phyloP scores from a whole-genome alignment of 768 basidiomycete species.

The Suillus luteus region DNA sequence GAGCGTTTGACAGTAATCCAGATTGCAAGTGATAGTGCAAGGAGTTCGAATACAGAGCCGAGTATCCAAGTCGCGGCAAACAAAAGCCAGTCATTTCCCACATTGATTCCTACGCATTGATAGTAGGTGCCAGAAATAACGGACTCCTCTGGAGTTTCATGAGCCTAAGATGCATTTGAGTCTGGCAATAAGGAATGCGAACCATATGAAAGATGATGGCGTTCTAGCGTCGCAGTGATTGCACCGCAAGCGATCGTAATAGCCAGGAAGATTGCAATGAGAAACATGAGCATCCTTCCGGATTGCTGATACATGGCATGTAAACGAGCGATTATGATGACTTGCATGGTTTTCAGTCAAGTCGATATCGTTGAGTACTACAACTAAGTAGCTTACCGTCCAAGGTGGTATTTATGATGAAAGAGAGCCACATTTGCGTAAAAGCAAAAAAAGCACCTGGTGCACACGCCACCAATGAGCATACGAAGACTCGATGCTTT shows the following conservation, averaged over 20 bases:
- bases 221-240: neutral
- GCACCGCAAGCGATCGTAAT: neutral
- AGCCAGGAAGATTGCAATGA: neutral
- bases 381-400: neutral
- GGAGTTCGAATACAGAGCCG: neutral
- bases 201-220: neutral
- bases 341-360: neutral
- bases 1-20: neutral
- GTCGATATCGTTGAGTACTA: neutral
- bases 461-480: neutral
- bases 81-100: neutral
- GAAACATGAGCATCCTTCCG: neutral
- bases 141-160: neutral
- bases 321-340: neutral
- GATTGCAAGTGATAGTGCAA: neutral
- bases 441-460: neutral
- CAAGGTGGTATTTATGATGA: neutral
- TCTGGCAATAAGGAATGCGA: neutral
- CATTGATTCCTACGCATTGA: neutral
- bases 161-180: neutral
- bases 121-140: neutral
- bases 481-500: neutral
- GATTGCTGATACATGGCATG: slow-evolving; percentile 1
- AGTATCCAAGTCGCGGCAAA: neutral
- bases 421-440: neutral